Evolutionary conservation across 2,329 filamentous ascomycete species (phyloP).

Genomic region (Monosporascus cannonballus): DNA sequence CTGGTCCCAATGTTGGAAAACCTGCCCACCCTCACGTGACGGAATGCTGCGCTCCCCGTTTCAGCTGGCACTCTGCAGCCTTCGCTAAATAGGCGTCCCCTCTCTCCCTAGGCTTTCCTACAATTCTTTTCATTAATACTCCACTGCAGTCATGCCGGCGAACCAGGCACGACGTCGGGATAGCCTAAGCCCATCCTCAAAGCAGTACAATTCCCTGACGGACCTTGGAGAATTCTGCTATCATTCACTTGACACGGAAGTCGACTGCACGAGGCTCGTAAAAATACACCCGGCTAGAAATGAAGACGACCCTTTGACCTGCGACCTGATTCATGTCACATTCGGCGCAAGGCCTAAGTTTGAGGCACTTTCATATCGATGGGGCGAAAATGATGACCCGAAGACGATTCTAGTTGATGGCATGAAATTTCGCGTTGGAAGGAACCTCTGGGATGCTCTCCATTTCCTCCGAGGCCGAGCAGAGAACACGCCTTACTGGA

Average conservation of each 20-base stretch:
- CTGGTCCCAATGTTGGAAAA: no score
- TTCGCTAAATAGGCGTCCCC: no score
- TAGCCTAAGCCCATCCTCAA: no score
- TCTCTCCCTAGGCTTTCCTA: no score
- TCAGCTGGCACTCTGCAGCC: no score
- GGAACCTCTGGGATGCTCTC: slow-evolving; percentile 12
- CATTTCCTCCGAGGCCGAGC: slow-evolving; percentile 6
- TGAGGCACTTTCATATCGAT: slow-evolving; percentile 19
- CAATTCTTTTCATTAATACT: no score
- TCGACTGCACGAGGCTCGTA: slow-evolving; percentile 9
- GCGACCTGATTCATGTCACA: slow-evolving; percentile 4
- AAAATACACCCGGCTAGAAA: slow-evolving; percentile 5
- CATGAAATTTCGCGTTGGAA: slow-evolving; percentile 3
- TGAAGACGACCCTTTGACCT: slow-evolving; percentile 6
- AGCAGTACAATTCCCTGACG: neutral
- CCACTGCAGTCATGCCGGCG: neutral
- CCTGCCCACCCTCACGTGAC: no score
- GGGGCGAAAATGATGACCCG: slow-evolving; percentile 9
- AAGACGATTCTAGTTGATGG: slow-evolving; percentile 14
- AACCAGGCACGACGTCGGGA: slow-evolving; percentile 1
- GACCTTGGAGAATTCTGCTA: neutral
- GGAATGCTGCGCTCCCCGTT: no score
- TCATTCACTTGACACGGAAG: neutral
- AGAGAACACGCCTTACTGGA: slow-evolving; percentile 7
- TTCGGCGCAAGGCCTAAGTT: slow-evolving; percentile 14